Base-by-base conservation (phyloP, 108 stramenopile species). In the Conticribra weissflogii region DNA sequence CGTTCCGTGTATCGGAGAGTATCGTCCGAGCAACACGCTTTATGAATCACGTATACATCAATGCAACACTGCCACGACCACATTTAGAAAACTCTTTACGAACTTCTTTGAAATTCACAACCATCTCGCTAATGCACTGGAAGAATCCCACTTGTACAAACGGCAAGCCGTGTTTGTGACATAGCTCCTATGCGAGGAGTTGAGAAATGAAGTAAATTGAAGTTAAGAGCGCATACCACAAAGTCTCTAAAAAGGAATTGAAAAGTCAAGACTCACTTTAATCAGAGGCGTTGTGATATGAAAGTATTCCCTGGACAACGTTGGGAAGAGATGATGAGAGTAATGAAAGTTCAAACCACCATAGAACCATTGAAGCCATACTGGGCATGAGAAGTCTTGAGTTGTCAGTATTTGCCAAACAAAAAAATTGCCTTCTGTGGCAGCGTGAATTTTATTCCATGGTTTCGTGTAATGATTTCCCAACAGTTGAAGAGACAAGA, bases 331-430 rank as follows among this genome's bases (percentile, higher is more conserved):
- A 62, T 71, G 70, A 27, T 71, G 70, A 62, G 53, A 71, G 17
- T 71, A 71, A 29, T 71, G 70, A 54, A 71, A 71, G 34, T 71
- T 71, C 17, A 71, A 41, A 30, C 70, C 70, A 27, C 70, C 70
- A 31, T 71, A 71, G 17, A 54, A 71, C 70, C 70, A 71, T 54
- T 58, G 59, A 19, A 51, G 23, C 59, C 60, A 71, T 2, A 31
- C 28, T 2, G 70, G 70, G 27, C 59, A 61, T 12, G 55, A 47
- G 30, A 71, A 71, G 44, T 71, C 70, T 54, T 61, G 59, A 3
- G 70, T 71, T 29, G 49, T 36, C 23, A 71, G 52, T 44, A 71
- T 59, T 28, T 71, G 70, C 70, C 70, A 71, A 22, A 71, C 36
- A 44, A 22, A 71, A 46, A 62, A 71, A 29, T 71, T 71, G 41